Evolutionary conservation across 2,329 filamentous ascomycete species (phyloP), one percentile per base, ranked within the genome.

Genomic region (Teratosphaeria pseudoeucalypti): DNA sequence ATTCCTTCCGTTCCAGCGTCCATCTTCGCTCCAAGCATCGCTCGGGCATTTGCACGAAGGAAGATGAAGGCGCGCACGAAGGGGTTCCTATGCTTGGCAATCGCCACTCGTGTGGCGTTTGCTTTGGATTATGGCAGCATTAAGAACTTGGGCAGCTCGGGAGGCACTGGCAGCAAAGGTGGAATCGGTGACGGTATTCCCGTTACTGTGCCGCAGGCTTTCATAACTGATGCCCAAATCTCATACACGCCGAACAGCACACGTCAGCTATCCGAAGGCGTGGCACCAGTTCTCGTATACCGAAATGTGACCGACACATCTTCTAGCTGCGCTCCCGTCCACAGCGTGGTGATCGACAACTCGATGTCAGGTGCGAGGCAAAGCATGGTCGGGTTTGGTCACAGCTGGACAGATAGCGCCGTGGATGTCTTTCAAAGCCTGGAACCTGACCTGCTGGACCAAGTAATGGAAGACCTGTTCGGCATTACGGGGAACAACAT

Each of bases 351-450:
- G 29, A 57, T 68, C 29, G 61, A 68, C 54, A 58, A 63, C 49
- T 55, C 60, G 2, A 7, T 52, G 7, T 52, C 59, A 57, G 67
- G 66, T 14, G 60, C 61, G 6, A 58, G 58, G 47, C 67, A 69
- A 59, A 60, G 65, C 54, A 67, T 69, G 64, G 34, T 67, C 77
- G 74, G 74, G 14, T 75, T 75, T 55, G 74, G 74, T 23, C 69
- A 70, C 52, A 70, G 73, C 2, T 72, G 73, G 58, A 76, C 74
- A n/a, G 74, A 75, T 61, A 69, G 71, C 1, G 70, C 74, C 0
- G 72, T 75, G 10, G 65, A 65, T 23, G 69, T 71, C 1, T 72
- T 76, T 63, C 71, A 72, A 52, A 63, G 64, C 0, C 62, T 75
- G 11, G 65, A 70, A 6, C 66, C 65, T 19, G 66, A 66, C 7